A percentile compares a stretch with the other conserved stretches of the same genome.
phyloP scores from a whole-genome alignment of 441 rosid genomes.

The Biscutella laevigata region DNA sequence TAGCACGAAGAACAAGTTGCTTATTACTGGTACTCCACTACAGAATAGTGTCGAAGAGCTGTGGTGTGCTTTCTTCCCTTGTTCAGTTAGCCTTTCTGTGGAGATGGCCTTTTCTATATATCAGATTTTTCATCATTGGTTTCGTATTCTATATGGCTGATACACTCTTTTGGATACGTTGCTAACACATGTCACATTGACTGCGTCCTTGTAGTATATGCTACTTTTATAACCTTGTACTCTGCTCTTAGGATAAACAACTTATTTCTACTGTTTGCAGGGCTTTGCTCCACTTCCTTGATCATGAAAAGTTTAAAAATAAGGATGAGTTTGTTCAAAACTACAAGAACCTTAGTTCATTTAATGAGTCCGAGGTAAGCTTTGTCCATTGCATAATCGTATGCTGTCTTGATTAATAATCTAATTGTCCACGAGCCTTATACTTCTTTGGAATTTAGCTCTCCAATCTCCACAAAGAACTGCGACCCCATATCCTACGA shows the following conservation, averaged over 20 bases:
- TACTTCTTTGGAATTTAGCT: constrained; percentile 46
- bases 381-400: constrained; percentile 3
- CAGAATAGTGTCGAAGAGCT: constrained; percentile 99
- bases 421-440: constrained; percentile 7
- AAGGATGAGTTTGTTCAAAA: constrained; percentile 96
- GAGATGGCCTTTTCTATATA: not conserved
- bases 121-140: too few relatives aligned
- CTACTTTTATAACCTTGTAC: constrained; percentile 3
- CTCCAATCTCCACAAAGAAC: constrained; percentile 94
- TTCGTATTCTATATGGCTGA: not conserved
- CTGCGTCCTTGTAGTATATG: not conserved
- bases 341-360: constrained; percentile 95
- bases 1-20: constrained; percentile 92
- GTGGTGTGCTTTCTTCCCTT: constrained; percentile 44
- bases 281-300: constrained; percentile 99
- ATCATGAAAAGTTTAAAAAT: constrained; percentile 77
- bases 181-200: not conserved
- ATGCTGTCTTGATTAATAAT: constrained; percentile 14
- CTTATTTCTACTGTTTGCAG: constrained; percentile 28
- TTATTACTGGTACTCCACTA: constrained; percentile 96
- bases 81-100: not conserved
- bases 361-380: constrained; percentile 89
- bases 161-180: not conserved
- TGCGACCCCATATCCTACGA: constrained; percentile 97
- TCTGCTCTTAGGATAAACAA: constrained; percentile 5